These are phyloP conservation scores for Lodderomyces orthopsilosis DNA, from an alignment of 1,139 yeast genomes.

Conservation along the genomic window DNA sequence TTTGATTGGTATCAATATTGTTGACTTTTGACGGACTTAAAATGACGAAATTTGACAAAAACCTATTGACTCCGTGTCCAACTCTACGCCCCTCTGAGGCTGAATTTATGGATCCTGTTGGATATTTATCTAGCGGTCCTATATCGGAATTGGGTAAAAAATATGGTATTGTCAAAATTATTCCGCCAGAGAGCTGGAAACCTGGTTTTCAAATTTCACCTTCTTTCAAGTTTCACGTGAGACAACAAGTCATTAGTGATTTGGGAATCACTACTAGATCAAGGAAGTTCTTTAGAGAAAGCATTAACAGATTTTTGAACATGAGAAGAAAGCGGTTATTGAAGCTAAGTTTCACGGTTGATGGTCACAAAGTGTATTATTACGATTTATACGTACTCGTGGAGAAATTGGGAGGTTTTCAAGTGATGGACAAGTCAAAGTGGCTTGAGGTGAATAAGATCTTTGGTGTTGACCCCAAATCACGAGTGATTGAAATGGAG, in stretches of 20 bases:
- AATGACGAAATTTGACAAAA: conserved; percentile 22
- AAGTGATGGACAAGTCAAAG: conserved; percentile 19
- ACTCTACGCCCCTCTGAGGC: conserved; percentile 50
- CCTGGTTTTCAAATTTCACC: conserved; percentile 54
- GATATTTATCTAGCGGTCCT: conserved; percentile 52
- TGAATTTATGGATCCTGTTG: conserved; percentile 63
- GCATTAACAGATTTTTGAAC: conserved; percentile 53
- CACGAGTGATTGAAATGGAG: conserved; percentile 24
- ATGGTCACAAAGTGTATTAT: conserved; percentile 35
- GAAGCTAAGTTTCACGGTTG: conserved; percentile 23
- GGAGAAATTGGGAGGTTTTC: conserved; percentile 25
- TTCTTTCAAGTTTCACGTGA: conserved; percentile 58
- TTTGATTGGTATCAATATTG: conserved; percentile 9
- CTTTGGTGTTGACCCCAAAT: conserved; percentile 21
- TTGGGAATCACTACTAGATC: conserved; percentile 62
- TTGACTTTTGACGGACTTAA: background rate
- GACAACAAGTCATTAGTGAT: conserved; percentile 63
- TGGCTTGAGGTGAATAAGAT: conserved; percentile 36
- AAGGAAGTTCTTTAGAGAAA: conserved; percentile 58
- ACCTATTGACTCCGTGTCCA: conserved; percentile 47
- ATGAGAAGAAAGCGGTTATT: conserved; percentile 39
- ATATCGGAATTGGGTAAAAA: conserved; percentile 51
- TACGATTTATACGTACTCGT: conserved; percentile 57
- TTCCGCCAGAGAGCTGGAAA: conserved; percentile 59
- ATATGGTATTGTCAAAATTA: conserved; percentile 63